Evolutionary conservation across 2,329 filamentous ascomycete species (phyloP), one percentile per base, ranked within the genome.

Genomic region (Samsoniella hepiali): DNA sequence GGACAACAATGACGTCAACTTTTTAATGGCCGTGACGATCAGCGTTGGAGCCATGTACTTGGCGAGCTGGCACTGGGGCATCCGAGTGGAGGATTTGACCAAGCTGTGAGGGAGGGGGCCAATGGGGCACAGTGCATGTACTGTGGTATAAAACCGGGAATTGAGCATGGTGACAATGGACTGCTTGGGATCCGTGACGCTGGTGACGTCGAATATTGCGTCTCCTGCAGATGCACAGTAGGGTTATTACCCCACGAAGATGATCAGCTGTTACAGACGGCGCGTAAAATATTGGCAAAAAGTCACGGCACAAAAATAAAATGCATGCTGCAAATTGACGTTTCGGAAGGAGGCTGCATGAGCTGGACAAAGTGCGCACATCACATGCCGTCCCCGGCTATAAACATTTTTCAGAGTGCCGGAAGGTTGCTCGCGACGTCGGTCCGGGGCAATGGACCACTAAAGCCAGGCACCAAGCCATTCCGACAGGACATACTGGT

Each of bases 1-100:
- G 63, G 93, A 96, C 75, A 99, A 99, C 75, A 99, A 99, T 75
- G 90, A 91, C 62, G 93, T 99, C 69, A 99, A 99, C 75, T 86
- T 97, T 64, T 75, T 94, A 63, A 98, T 97, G 94, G 93, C 94
- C 0, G 82, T 86, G 15, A 81, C 82, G 5, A 93, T 96, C 85
- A 97, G 91, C 72, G 67, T 93, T 22, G 85, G 88, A 5, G 90
- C 88, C 5, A 96, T 98, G 86, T 79, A 78, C 0, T 76, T 85
- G 40, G 87, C 84, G 36, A 77, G 81, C 51, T 86, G 82, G 83
- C 81, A 83, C 65, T 89, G 87, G 86, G 79, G 76, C 5, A 71
- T 88, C 31, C 81, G 85, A 7, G 70, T 86, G 15, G 69, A 75
- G 62, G 79, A 72, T 61, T 75, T 84, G 32, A 66, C 32, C 8